Conservation (phyloP, 495 filamentous ascomycete species). For the Aspergillus funiculosus region DNA sequence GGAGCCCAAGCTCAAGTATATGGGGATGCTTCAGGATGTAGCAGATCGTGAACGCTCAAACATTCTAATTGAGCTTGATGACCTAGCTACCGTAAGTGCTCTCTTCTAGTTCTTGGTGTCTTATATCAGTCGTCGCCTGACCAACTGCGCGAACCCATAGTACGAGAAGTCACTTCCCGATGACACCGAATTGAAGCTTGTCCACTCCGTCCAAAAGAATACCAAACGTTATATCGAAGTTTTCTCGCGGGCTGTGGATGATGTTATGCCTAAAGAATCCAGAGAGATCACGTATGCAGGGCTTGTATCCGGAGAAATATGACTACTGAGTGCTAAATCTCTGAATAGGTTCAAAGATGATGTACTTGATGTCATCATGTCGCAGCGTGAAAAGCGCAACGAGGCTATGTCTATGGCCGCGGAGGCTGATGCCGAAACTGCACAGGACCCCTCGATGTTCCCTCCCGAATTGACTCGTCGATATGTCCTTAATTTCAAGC, state of each 20-base stretch:
- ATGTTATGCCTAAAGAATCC: slow-evolving; percentile 72
- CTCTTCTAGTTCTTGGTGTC: not conserved
- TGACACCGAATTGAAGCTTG: slow-evolving; percentile 60
- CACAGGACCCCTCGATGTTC: slow-evolving; percentile 55
- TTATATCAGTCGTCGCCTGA: not conserved
- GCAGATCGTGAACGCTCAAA: slow-evolving; percentile 70
- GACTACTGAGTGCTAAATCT: slow-evolving; percentile 1
- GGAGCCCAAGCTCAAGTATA: slow-evolving; percentile 77
- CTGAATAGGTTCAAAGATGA: slow-evolving; percentile 81
- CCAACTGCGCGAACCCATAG: slow-evolving; percentile 32
- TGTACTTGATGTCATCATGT: slow-evolving; percentile 93
- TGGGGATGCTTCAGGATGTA: slow-evolving; percentile 81
- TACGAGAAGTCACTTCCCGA: slow-evolving; percentile 67
- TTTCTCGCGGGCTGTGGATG: slow-evolving; percentile 81
- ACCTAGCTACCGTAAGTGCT: slow-evolving; percentile 61
- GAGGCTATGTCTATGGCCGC: slow-evolving; percentile 61
- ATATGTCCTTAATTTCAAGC: slow-evolving; percentile 94
- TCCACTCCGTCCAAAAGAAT: slow-evolving; percentile 80
- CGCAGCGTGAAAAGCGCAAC: slow-evolving; percentile 82
- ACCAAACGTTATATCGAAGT: slow-evolving; percentile 95
- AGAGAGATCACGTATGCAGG: slow-evolving; percentile 64
- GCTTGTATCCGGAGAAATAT: not conserved
- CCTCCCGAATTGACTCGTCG: slow-evolving; percentile 86
- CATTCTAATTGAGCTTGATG: slow-evolving; percentile 83
- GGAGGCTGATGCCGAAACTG: slow-evolving; percentile 60